Conservation (phyloP, 108 stramenopile species). For the Skeletonema tropicum region DNA sequence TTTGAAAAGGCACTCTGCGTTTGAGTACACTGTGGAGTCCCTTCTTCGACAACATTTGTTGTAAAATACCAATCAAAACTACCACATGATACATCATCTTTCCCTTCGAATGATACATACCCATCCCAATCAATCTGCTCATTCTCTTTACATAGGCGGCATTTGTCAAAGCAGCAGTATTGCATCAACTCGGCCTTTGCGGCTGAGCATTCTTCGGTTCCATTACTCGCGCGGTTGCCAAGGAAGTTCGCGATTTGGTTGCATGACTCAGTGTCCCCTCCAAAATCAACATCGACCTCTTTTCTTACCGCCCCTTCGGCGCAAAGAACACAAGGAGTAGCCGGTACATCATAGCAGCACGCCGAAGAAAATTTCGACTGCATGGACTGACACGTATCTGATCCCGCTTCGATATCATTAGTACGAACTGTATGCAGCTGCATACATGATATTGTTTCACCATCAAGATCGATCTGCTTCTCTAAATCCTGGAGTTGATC, state of each 20-base stretch:
- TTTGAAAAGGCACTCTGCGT: conserved; percentile 26
- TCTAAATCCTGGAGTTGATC: conserved; percentile 41
- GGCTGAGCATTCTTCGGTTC: conserved; percentile 43
- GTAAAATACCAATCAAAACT: conserved; percentile 55
- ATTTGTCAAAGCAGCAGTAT: conserved; percentile 51
- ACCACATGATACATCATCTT: conserved; percentile 34
- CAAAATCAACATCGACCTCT: conserved; percentile 36
- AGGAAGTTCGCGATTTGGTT: conserved; percentile 34
- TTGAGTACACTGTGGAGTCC: conserved; percentile 31
- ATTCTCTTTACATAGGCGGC: conserved; percentile 24
- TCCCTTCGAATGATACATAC: conserved; percentile 39
- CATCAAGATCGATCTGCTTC: conserved; percentile 33
- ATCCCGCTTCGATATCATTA: conserved; percentile 23
- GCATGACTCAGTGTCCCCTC: conserved; percentile 38
- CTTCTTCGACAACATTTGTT: conserved; percentile 39
- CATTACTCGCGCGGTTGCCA: conserved; percentile 40
- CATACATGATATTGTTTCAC: conserved; percentile 39
- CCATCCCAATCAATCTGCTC: conserved; percentile 50
- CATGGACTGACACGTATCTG: conserved; percentile 28
- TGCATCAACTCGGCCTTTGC: conserved; percentile 35
- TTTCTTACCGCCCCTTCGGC: conserved; percentile 35
- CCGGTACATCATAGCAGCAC: conserved; percentile 45
- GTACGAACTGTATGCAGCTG: conserved; percentile 46
- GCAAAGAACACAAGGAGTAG: conserved; percentile 37
- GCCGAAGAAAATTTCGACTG: conserved; percentile 36